phyloP scores from a whole-genome alignment of 2,329 filamentous ascomycete species.

The Aspergillus arachidicola region DNA sequence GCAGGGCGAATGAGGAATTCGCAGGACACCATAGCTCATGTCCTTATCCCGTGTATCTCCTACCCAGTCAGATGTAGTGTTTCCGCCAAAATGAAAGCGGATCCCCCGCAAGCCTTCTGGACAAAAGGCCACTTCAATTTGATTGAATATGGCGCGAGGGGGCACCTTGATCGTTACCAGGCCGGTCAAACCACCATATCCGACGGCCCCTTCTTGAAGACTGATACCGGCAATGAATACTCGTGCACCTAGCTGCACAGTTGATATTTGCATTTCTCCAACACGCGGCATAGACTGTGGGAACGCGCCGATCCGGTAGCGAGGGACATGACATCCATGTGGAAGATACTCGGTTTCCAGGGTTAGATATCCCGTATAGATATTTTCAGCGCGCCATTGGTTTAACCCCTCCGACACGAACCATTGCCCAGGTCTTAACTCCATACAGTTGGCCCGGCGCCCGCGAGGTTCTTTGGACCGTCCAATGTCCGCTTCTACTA shows the following conservation, averaged over 20 bases:
- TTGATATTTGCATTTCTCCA: constrained; percentile 11
- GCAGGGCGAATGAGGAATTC: neutral
- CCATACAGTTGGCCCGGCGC: neutral
- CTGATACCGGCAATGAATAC: constrained; percentile 12
- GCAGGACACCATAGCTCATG: neutral
- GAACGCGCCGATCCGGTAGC: neutral
- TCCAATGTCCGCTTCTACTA: constrained; percentile 11
- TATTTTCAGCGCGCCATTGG: neutral
- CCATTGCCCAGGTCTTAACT: neutral
- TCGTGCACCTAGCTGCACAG: constrained; percentile 8
- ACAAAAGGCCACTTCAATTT: constrained; percentile 3
- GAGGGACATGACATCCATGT: neutral
- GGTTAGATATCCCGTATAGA: neutral
- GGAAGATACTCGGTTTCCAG: neutral
- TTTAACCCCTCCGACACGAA: neutral
- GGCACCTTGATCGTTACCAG: neutral
- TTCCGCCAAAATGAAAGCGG: constrained; percentile 7
- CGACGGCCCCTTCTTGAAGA: neutral
- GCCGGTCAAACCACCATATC: neutral
- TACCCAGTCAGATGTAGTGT: constrained; percentile 9
- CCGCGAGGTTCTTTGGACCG: neutral
- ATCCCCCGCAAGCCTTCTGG: constrained; percentile 11
- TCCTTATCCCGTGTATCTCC: neutral
- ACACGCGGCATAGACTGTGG: neutral
- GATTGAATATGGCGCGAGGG: neutral